These are phyloP conservation scores for Aspergillus homomorphus DNA, from an alignment of 495 filamentous ascomycete species.

Conservation along the genomic window DNA sequence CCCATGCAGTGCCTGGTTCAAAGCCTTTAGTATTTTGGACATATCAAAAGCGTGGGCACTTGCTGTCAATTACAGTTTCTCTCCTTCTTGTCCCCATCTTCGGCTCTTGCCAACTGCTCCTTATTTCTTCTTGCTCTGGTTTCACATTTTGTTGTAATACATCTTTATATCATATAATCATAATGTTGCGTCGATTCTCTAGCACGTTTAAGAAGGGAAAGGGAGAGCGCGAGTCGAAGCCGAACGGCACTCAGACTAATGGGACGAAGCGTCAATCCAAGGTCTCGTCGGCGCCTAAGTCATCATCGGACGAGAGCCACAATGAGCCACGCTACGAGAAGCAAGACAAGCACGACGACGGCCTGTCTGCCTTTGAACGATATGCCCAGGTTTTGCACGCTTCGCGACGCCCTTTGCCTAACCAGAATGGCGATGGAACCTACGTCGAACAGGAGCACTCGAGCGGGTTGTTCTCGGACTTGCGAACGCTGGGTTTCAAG, in stretches of 20 bases:
- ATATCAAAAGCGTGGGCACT: background rate
- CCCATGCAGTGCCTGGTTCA: constrained; percentile 7
- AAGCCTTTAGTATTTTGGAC: constrained; percentile 10
- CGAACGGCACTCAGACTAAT: constrained; percentile 29
- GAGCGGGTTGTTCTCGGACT: constrained; percentile 59
- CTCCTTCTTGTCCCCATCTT: constrained; percentile 5
- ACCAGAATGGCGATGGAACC: constrained; percentile 61
- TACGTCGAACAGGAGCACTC: constrained; percentile 49
- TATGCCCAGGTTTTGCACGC: constrained; percentile 65
- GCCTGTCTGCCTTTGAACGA: constrained; percentile 53
- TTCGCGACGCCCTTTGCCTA: constrained; percentile 61
- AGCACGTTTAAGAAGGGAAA: constrained; percentile 51
- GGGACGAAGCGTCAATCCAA: constrained; percentile 42
- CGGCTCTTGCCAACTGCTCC: constrained; percentile 9
- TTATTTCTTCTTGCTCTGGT: constrained; percentile 11
- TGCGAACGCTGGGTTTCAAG: constrained; percentile 59
- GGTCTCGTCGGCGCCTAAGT: constrained; percentile 29
- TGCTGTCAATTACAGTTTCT: background rate
- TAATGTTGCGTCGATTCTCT: constrained; percentile 51
- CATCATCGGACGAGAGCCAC: constrained; percentile 24
- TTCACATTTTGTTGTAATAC: constrained; percentile 9
- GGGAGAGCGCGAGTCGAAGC: constrained; percentile 41
- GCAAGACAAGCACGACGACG: constrained; percentile 38
- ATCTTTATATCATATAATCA: constrained; percentile 22
- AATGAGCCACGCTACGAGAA: background rate